These are phyloP conservation scores for Linum trigynum DNA, from an alignment of 345 rosid species.

Conservation along the genomic window DNA sequence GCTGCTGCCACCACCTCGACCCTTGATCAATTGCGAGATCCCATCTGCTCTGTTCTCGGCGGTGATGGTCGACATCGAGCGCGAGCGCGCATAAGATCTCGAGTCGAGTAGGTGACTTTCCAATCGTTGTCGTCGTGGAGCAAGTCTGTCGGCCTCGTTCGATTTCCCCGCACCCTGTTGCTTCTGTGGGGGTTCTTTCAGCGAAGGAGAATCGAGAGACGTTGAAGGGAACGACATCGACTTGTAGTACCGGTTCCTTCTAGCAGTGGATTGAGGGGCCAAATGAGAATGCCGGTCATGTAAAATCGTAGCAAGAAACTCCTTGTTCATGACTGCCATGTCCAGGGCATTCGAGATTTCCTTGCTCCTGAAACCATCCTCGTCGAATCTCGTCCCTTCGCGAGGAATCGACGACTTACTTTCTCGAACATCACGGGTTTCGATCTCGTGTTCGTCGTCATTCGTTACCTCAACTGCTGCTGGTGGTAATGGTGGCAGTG, in stretches of 20 bases:
- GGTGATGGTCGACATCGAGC: slow-evolving; percentile 24
- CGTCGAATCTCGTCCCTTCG: slow-evolving; percentile 14
- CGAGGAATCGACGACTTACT: slow-evolving; percentile 20
- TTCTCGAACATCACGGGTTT: not conserved
- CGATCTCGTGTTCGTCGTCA: slow-evolving; percentile 16
- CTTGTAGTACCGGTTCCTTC: slow-evolving; percentile 24
- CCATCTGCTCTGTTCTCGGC: slow-evolving; percentile 26
- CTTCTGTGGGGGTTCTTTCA: slow-evolving; percentile 3
- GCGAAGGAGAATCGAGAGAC: not conserved
- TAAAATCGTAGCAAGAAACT: slow-evolving; percentile 35
- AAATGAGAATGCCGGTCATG: slow-evolving; percentile 49
- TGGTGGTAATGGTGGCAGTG: not conserved
- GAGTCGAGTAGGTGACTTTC: not conserved
- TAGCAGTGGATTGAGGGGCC: slow-evolving; percentile 28
- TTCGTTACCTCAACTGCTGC: not conserved
- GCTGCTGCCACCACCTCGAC: slow-evolving; percentile 20
- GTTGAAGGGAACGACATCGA: slow-evolving; percentile 39
- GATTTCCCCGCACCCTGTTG: not conserved
- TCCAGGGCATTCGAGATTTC: slow-evolving; percentile 43
- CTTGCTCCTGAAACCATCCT: slow-evolving; percentile 28
- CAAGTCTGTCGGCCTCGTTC: not conserved
- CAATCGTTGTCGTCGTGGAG: not conserved
- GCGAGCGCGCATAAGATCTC: slow-evolving; percentile 16
- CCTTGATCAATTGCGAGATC: slow-evolving; percentile 20
- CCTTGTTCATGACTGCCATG: slow-evolving; percentile 43